Percentiles rank a stretch among this genome's conserved stretches.
These are phyloP conservation scores for Uronychia binucleata DNA, from an alignment of 73 alveolate genomes.

Conservation along the genomic window DNA sequence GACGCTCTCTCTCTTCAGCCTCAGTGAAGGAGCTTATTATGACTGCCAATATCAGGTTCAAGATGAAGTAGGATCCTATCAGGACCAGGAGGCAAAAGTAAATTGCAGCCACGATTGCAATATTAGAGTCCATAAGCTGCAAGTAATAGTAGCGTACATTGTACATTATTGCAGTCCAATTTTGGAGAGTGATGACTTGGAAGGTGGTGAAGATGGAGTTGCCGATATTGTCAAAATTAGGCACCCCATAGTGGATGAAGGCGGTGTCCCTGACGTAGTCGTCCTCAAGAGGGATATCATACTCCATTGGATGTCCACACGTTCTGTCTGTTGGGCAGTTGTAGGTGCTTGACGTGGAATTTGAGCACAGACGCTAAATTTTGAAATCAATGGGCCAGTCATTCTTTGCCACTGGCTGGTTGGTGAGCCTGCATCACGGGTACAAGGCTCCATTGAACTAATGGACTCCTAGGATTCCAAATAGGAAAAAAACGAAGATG, in stretches of 20 bases:
- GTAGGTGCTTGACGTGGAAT: neutral
- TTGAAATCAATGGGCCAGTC: neutral
- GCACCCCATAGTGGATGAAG: constrained; percentile 26
- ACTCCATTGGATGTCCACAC: constrained; percentile 5
- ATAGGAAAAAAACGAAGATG: constrained; percentile 59
- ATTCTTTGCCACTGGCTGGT: neutral
- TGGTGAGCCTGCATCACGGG: constrained; percentile 45
- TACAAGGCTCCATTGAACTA: constrained; percentile 63
- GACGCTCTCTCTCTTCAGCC: neutral
- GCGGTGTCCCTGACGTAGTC: constrained; percentile 16
- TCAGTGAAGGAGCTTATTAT: constrained; percentile 11
- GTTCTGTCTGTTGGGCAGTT: constrained; percentile 10
- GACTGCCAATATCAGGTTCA: constrained; percentile 62
- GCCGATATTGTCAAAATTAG: constrained; percentile 46
- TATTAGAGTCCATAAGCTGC: constrained; percentile 12
- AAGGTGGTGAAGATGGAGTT: constrained; percentile 46
- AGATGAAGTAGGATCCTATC: constrained; percentile 59
- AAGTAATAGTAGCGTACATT: constrained; percentile 6
- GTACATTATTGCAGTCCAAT: constrained; percentile 62
- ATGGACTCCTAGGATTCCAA: constrained; percentile 74
- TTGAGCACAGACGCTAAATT: neutral
- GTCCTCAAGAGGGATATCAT: neutral
- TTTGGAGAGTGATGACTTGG: constrained; percentile 46
- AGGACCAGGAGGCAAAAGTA: constrained; percentile 35
- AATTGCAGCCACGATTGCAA: constrained; percentile 21